These are phyloP conservation scores for Talaromyces proteolyticus DNA, from an alignment of 495 filamentous ascomycete genomes.

Conservation along the genomic window DNA sequence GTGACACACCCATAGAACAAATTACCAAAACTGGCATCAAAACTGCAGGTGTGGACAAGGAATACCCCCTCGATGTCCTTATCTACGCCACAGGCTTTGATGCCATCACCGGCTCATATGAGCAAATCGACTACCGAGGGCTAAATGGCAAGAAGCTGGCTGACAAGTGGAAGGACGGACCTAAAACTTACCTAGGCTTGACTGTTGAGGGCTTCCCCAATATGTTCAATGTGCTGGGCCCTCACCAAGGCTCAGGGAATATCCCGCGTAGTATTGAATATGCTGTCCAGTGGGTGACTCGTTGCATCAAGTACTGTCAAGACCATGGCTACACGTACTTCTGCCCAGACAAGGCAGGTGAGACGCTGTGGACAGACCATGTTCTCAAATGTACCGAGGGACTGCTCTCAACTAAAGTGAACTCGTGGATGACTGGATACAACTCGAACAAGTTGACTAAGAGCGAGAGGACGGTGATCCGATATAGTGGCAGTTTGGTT, in stretches of 20 bases:
- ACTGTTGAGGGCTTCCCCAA: slow-evolving; percentile 44
- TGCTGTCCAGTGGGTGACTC: slow-evolving; percentile 9
- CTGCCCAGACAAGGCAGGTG: slow-evolving; percentile 8
- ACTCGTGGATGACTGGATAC: slow-evolving; percentile 35
- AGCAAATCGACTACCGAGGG: no score
- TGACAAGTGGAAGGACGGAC: slow-evolving; percentile 43
- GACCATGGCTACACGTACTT: slow-evolving; percentile 10
- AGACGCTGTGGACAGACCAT: slow-evolving; percentile 19
- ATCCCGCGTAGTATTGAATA: slow-evolving; percentile 40
- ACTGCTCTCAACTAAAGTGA: slow-evolving; percentile 26
- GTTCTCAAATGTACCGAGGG: slow-evolving; percentile 22
- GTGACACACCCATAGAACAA: slow-evolving; percentile 16
- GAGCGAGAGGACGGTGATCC: no score
- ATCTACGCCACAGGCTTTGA: slow-evolving; percentile 30
- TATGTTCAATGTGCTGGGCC: slow-evolving; percentile 47
- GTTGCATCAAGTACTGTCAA: slow-evolving; percentile 10
- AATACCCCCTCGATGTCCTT: slow-evolving; percentile 6
- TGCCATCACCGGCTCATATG: slow-evolving; percentile 22
- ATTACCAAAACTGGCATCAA: slow-evolving; percentile 23
- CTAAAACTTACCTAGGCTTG: slow-evolving; percentile 44
- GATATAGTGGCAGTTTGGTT: no score
- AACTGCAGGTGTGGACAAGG: slow-evolving; percentile 28
- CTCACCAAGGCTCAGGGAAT: slow-evolving; percentile 33
- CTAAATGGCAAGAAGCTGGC: slow-evolving; percentile 23
- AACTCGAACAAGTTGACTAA: slow-evolving; percentile 29